Base-by-base conservation (phyloP, 2,329 filamentous ascomycete species). In the Fusarium protoensiforme region DNA sequence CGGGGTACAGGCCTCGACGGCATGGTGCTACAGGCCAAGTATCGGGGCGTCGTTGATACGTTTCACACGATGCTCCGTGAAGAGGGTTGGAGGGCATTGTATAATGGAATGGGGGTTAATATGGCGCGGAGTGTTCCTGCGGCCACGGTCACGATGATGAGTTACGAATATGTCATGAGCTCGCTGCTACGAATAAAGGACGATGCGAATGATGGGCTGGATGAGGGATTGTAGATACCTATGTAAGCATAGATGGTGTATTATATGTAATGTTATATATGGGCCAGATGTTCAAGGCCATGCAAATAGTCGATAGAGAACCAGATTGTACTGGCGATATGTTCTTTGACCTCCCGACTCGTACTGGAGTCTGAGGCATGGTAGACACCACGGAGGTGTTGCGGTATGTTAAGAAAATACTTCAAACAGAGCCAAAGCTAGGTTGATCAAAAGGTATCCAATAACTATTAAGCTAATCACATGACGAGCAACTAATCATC, bases 71-170 rank as follows among this genome's bases (percentile, higher is more conserved):
- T 99, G 67, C 84, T 98, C 38, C 86, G 86, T 39, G 96, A 98
- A 82, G 96, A 98, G 82, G 96, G 96, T 11, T 98, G 95, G 95
- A 89, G 93, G 71, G 95, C 95, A 3, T 98, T 99, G 77, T 98
- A 98, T 81, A 95, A 95, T 27, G 96, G 96, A 39, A 95, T 99
- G 88, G 96, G 96, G 33, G 98, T 95, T 53, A 99, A 98, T 83
- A 93, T 98, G 90, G 94, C 98, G 86, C 90, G 96, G 63, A 96
- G 96, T 5, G 92, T 99, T 13, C 96, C 96, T 35, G 95, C 96
- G 20, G 96, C 96, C 16, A 97, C 96, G 79, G 97, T 97, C 18
- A 98, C 96, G 5, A 96, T 99, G 92, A 87, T 98, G 80, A 98
- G 95, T 14, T 99, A 97, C 80, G 96, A 98, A 84, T 96, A 92